Evolutionary conservation across 2,329 filamentous ascomycete genomes (phyloP).

Genomic region (Teratosphaeria nubilosa): DNA sequence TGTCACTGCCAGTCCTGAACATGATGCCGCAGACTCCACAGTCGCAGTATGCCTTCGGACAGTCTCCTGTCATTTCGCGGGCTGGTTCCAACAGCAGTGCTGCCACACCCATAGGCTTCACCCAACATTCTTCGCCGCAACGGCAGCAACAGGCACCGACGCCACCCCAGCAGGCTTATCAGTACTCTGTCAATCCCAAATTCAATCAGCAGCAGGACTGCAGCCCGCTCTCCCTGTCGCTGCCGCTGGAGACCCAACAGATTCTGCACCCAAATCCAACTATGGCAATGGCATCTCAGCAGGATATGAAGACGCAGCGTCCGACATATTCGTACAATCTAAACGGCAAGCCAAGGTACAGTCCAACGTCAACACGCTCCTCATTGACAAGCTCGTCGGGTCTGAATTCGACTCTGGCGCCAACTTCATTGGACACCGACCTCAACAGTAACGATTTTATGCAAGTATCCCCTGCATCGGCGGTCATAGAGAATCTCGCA

Average conservation of each 20-base stretch:
- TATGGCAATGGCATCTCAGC: slow-evolving; percentile 26
- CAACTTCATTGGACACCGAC: slow-evolving; percentile 25
- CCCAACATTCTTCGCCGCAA: slow-evolving; percentile 6
- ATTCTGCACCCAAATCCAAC: slow-evolving; percentile 26
- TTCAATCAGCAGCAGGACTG: slow-evolving; percentile 5
- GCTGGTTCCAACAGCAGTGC: slow-evolving; percentile 11
- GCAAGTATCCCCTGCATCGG: slow-evolving; percentile 8
- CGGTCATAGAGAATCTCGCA: slow-evolving; percentile 15
- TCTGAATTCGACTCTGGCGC: slow-evolving; percentile 32
- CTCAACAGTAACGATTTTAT: slow-evolving; percentile 11
- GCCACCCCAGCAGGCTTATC: slow-evolving; percentile 17
- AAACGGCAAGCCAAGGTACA: slow-evolving; percentile 27
- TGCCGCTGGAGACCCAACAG: slow-evolving; percentile 45
- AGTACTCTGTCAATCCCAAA: slow-evolving; percentile 2
- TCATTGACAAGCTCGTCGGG: slow-evolving; percentile 21
- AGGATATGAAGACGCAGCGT: slow-evolving; percentile 18
- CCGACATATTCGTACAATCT: slow-evolving; percentile 37
- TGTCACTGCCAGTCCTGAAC: slow-evolving; percentile 31
- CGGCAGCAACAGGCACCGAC: slow-evolving; percentile 13
- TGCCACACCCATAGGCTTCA: slow-evolving; percentile 9
- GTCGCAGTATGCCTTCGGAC: slow-evolving; percentile 7
- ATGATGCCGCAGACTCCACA: slow-evolving; percentile 7
- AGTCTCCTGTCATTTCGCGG: slow-evolving; percentile 19
- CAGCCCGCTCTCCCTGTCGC: slow-evolving; percentile 37
- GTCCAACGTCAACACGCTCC: slow-evolving; percentile 14